Evolutionary conservation across 257 asterid species (phyloP).

Genomic region (Salvia hispanica): DNA sequence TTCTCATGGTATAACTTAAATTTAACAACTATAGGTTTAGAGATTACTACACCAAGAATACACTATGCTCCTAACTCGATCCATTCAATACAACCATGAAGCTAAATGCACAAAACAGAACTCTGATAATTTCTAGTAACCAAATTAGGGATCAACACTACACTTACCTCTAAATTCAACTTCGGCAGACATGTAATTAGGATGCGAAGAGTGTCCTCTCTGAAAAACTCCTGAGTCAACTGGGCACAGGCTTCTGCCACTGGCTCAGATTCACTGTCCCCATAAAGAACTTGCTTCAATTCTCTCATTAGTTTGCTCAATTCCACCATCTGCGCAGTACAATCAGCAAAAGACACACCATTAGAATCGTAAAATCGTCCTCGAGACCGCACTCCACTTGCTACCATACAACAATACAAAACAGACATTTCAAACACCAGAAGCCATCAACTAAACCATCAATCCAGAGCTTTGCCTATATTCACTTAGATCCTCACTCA

Average conservation of each 20-base stretch:
- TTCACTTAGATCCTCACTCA: conserved; percentile 13
- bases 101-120: conserved; percentile 3
- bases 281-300: conserved; percentile 70
- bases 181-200: conserved; percentile 75
- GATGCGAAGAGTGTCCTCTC: conserved; percentile 75
- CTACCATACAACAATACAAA: conserved; percentile 17
- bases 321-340: conserved; percentile 63
- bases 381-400: conserved; percentile 1
- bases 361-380: not conserved
- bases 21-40: not conserved
- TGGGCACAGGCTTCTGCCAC: conserved; percentile 82
- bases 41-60: not conserved
- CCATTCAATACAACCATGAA: conserved; percentile 16
- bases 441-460: not conserved
- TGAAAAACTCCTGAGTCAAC: conserved; percentile 84
- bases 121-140: conserved; percentile 3
- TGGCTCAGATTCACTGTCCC: conserved; percentile 91
- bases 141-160: not conserved
- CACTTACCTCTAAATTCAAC: conserved; percentile 72
- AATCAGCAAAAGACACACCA: conserved; percentile 5
- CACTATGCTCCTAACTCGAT: not conserved
- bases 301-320: conserved; percentile 74
- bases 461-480: conserved; percentile 9
- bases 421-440: not conserved
- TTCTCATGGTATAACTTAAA: conserved; percentile 15